Percentiles rank a stretch among this genome's conserved stretches.
Evolutionary conservation across 2,329 filamentous ascomycete species (phyloP).

Genomic region (Dactylellina parvicollis): DNA sequence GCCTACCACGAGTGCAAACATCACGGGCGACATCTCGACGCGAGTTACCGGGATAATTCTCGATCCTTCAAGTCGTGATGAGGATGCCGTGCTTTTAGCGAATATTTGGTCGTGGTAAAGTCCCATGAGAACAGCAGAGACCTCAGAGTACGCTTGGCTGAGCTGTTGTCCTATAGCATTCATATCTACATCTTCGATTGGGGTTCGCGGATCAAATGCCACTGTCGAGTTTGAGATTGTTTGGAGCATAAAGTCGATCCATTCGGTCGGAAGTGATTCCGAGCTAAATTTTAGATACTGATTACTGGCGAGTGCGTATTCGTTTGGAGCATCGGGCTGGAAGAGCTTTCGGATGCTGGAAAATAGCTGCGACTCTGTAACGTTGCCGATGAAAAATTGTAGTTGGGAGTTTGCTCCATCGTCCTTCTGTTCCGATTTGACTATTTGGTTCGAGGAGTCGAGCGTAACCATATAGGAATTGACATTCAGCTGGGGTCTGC

Average conservation of each 20-base stretch:
- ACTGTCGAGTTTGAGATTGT: constrained; percentile 57
- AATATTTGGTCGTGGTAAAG: constrained; percentile 60
- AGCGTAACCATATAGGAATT: constrained; percentile 9
- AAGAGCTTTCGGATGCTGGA: constrained; percentile 30
- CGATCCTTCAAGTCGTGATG: not conserved
- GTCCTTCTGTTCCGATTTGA: constrained; percentile 7
- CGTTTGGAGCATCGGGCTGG: constrained; percentile 24
- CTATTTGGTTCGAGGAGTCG: constrained; percentile 21
- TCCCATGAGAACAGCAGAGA: constrained; percentile 64
- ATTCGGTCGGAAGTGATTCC: constrained; percentile 62
- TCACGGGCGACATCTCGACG: constrained; percentile 45
- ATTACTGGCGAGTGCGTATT: constrained; percentile 59
- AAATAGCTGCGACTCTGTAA: constrained; percentile 28
- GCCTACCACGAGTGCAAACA: constrained; percentile 43
- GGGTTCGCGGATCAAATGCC: constrained; percentile 60
- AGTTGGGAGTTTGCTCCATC: not conserved
- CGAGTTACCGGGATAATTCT: constrained; percentile 17
- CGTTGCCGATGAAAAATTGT: constrained; percentile 12
- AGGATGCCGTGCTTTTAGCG: not conserved
- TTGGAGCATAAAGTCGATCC: constrained; percentile 63
- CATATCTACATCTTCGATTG: constrained; percentile 59
- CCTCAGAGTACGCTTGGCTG: constrained; percentile 59
- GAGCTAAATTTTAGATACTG: constrained; percentile 63
- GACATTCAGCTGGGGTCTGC: constrained; percentile 20
- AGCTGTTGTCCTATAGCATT: constrained; percentile 57